Conservation (phyloP, 441 rosid genomes). For the Theobroma grandiflorum region DNA sequence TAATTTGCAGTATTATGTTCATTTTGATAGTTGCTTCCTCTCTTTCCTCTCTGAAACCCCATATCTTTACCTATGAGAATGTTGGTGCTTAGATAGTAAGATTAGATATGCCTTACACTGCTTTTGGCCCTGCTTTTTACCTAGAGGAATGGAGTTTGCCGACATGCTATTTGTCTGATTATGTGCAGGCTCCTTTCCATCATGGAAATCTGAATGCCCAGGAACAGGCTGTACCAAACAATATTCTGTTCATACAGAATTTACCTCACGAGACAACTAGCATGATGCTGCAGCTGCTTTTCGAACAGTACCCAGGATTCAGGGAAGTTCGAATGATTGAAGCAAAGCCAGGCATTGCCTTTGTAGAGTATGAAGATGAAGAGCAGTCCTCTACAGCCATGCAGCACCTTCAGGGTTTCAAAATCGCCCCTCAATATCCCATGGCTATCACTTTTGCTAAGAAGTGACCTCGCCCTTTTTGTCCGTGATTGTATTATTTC, state of each 20-base stretch:
- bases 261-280: slow-evolving; percentile 89
- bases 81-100: slow-evolving; percentile 1
- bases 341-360: slow-evolving; percentile 95
- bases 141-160: not conserved
- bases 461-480: slow-evolving; percentile 44
- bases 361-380: slow-evolving; percentile 94
- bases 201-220: slow-evolving; percentile 51
- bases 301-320: slow-evolving; percentile 86
- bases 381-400: slow-evolving; percentile 88
- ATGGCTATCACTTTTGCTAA: slow-evolving; percentile 82
- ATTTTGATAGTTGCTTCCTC: not conserved
- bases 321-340: slow-evolving; percentile 92
- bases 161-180: not conserved
- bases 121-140: not conserved
- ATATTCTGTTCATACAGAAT: slow-evolving; percentile 88
- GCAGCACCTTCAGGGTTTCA: slow-evolving; percentile 94
- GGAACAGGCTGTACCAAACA: slow-evolving; percentile 78
- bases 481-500: not conserved
- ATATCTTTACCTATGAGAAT: not conserved
- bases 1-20: slow-evolving; percentile 44
- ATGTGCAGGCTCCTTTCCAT: slow-evolving; percentile 61
- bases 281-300: slow-evolving; percentile 83
- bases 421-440: slow-evolving; percentile 85
- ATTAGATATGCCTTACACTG: not conserved
- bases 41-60: not conserved